A percentile compares a stretch with the other conserved stretches of the same genome.
These are phyloP conservation scores for Peribolospora baueri DNA, from an alignment of 768 basidiomycete species.

Conservation along the genomic window DNA sequence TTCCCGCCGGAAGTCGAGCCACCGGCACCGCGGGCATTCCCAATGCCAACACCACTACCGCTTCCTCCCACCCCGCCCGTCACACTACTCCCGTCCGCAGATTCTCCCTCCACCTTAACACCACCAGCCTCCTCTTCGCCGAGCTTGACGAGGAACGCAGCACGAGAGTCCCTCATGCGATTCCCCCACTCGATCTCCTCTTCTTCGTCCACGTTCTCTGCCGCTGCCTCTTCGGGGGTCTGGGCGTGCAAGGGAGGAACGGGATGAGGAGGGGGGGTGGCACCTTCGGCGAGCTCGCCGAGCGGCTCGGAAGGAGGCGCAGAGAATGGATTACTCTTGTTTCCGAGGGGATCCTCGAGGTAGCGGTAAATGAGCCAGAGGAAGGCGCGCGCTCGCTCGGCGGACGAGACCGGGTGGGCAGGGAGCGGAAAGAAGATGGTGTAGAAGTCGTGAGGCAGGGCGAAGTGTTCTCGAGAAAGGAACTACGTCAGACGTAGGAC, in stretches of 20 bases:
- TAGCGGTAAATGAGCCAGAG: slow-evolving; percentile 67
- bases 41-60: too few species aligned
- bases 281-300: not conserved
- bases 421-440: slow-evolving; percentile 24
- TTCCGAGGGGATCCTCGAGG: slow-evolving; percentile 34
- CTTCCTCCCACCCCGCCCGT: too few species aligned
- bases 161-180: slow-evolving; percentile 46
- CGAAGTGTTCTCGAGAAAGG: slow-evolving; percentile 33
- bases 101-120: slow-evolving; percentile 1
- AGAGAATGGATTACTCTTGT: slow-evolving; percentile 21
- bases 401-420: slow-evolving; percentile 29
- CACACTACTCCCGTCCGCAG: not conserved
- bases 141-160: slow-evolving; percentile 29
- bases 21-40: too few species aligned
- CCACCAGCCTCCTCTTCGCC: slow-evolving; percentile 6
- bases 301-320: not conserved
- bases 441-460: slow-evolving; percentile 59
- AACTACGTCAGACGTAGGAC: slow-evolving; percentile 1
- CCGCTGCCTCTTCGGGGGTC: slow-evolving; percentile 27
- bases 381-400: slow-evolving; percentile 50
- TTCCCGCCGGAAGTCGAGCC: too few species aligned
- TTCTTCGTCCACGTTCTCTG: slow-evolving; percentile 52
- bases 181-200: slow-evolving; percentile 59
- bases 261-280: slow-evolving; percentile 22
- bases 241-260: not conserved